Base-by-base conservation (phyloP, 1,284 basidiomycete genomes). In the Melampsora medusae region DNA sequence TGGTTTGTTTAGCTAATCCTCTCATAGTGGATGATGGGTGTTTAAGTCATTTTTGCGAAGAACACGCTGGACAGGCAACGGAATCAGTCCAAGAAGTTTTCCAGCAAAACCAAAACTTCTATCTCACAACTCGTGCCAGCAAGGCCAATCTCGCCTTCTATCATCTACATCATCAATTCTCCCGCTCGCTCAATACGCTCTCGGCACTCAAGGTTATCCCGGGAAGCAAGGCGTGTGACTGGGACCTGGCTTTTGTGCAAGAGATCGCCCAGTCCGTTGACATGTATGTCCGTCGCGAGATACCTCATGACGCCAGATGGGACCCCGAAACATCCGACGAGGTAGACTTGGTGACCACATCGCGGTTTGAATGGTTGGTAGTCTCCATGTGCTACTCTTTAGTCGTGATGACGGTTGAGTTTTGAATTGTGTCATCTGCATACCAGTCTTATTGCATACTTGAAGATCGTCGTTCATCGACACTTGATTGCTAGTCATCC, bases 11-110 rank as follows among this genome's bases (percentile, higher is more conserved):
- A 71, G 69, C 59, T n/a, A 22, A 61, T 16, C 69, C 69, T 14
- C 69, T 71, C 12, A 42, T 46, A 48, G 25, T 71, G 9, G 33
- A 28, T 49, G 69, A 71, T 25, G 69, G 64, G 33, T 19, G 33
- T 38, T 59, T 71, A 7, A 71, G 69, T 60, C 35, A 42, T 19
- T 64, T 62, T n/a, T 71, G 69, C 46, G 53, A 56, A 56, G 53
- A n/a, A 22, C 25, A 22, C 7, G 60, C 42, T 12, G 17, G 61
- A 46, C 22, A 28, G 9, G 2, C 69, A 35, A 6, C 25, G 14
- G 4, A 28, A n/a, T n/a, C 53, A 56, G 17, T 28, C 4, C 25
- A 56, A n/a, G 25, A 56, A 28, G 2, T 56, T 28, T 56, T 10
- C 49, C 28, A 38, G 1, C 14, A 35, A 25, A 25, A 7, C 35